Evolutionary conservation across 352 stramenopile species (phyloP).

Genomic region (Phytophthora gonapodyides): DNA sequence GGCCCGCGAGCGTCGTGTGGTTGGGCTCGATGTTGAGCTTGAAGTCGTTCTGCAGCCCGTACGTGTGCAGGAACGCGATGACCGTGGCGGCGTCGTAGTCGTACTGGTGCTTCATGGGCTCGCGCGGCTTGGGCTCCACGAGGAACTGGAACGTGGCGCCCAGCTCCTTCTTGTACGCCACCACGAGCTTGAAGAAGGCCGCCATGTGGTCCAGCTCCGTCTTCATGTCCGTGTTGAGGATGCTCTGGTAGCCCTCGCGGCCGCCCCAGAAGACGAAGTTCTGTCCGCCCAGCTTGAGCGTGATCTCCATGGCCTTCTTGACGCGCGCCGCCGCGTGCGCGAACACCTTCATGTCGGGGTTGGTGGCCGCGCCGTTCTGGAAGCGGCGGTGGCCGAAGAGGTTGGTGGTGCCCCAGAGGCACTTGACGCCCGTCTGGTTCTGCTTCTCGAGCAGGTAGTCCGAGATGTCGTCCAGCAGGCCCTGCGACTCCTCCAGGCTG

Average conservation of each 20-base stretch:
- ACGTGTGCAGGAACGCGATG: conserved; percentile 82
- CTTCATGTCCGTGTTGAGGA: conserved; percentile 81
- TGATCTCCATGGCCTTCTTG: conserved; percentile 89
- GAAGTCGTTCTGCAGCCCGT: conserved; percentile 81
- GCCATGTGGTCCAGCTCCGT: conserved; percentile 86
- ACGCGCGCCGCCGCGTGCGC: conserved; percentile 75
- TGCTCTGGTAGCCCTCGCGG: conserved; percentile 77
- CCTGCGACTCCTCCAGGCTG: conserved; percentile 47
- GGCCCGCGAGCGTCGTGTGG: conserved; percentile 85
- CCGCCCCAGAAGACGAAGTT: conserved; percentile 91
- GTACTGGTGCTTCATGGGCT: conserved; percentile 91
- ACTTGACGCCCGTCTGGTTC: conserved; percentile 70
- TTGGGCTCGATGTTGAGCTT: conserved; percentile 92
- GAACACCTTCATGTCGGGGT: conserved; percentile 84
- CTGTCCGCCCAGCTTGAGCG: conserved; percentile 75
- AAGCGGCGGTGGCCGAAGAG: conserved; percentile 78
- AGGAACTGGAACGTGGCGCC: conserved; percentile 79
- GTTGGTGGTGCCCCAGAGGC: conserved; percentile 86
- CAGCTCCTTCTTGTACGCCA: conserved; percentile 80
- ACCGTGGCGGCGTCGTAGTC: conserved; percentile 87
- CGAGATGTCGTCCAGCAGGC: conserved; percentile 41
- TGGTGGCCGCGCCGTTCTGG: conserved; percentile 88
- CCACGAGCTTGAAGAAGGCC: conserved; percentile 79
- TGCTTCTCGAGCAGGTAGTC: conserved; percentile 69
- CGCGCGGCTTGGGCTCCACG: conserved; percentile 84